Conservation (phyloP, 2,329 filamentous ascomycete species). For the Alternaria gansuensis region DNA sequence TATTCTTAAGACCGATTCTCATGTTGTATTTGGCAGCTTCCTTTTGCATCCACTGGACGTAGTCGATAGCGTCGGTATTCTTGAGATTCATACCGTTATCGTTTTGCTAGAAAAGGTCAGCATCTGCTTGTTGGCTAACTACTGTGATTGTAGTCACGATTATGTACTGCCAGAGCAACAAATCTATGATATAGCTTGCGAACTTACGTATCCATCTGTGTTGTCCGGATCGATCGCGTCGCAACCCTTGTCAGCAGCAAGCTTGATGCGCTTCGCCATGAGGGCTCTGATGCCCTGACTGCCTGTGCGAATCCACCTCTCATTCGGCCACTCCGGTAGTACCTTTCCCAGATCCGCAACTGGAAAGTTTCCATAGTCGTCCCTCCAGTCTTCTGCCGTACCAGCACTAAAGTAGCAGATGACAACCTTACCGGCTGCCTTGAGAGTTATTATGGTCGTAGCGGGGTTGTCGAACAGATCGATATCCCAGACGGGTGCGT, state of each 20-base stretch:
- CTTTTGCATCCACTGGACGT: background rate
- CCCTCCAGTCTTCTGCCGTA: slow-evolving; percentile 43
- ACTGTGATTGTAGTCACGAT: background rate
- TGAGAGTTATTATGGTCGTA: slow-evolving; percentile 32
- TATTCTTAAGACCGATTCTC: slow-evolving; percentile 45
- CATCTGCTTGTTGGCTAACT: background rate
- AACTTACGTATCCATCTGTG: slow-evolving; percentile 37
- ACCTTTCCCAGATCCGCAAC: slow-evolving; percentile 39
- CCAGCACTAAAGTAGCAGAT: slow-evolving; percentile 49
- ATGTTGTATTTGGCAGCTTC: slow-evolving; percentile 35
- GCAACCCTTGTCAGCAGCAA: slow-evolving; percentile 44
- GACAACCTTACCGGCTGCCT: slow-evolving; percentile 39
- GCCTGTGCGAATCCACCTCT: slow-evolving; percentile 42
- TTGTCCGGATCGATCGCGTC: slow-evolving; percentile 49
- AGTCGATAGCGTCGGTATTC: slow-evolving; percentile 28
- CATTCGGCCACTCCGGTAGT: slow-evolving; percentile 43
- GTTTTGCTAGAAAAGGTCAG: slow-evolving; percentile 40
- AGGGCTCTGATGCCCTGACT: slow-evolving; percentile 39
- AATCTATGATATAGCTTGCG: background rate
- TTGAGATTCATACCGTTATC: slow-evolving; percentile 41
- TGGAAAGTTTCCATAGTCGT: slow-evolving; percentile 39
- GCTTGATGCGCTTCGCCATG: slow-evolving; percentile 43
- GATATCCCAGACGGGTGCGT: slow-evolving; percentile 44
- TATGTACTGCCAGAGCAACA: background rate
- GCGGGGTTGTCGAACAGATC: slow-evolving; percentile 44